Conservation (phyloP, 306 rosid genomes). For the Cicer pinnatifidum region DNA sequence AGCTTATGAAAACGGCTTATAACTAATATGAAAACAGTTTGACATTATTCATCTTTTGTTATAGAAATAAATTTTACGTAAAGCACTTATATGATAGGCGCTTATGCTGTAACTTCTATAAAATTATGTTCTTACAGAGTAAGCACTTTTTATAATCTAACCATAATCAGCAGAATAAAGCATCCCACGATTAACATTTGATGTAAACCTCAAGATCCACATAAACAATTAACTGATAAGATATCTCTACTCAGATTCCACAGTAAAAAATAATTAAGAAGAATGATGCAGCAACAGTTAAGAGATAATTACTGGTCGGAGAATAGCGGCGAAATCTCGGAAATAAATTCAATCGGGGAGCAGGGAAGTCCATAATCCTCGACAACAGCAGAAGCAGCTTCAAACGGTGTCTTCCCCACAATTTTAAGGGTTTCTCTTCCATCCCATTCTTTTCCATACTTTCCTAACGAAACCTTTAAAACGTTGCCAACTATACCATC, state of each 20-base stretch:
- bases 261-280: neutral
- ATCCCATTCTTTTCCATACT: constrained; percentile 89
- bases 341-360: constrained; percentile 65
- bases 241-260: constrained; percentile 3
- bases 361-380: constrained; percentile 83
- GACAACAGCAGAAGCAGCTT: constrained; percentile 68
- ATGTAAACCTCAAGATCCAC: too few relatives aligned
- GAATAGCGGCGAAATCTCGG: constrained; percentile 69
- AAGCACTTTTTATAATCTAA: constrained; percentile 2
- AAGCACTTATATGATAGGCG: too few relatives aligned
- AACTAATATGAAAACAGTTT: too few relatives aligned
- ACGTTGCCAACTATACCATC: constrained; percentile 74
- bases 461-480: constrained; percentile 57
- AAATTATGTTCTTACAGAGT: neutral
- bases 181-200: neutral
- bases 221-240: constrained; percentile 24
- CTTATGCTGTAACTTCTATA: too few relatives aligned
- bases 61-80: too few relatives aligned
- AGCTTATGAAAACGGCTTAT: too few relatives aligned
- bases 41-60: too few relatives aligned
- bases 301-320: constrained; percentile 60
- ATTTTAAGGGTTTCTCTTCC: constrained; percentile 76
- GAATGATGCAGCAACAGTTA: neutral
- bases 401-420: constrained; percentile 72
- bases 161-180: constrained; percentile 32